Percentiles rank a stretch among this genome's conserved stretches.
Evolutionary conservation across 1,139 yeast genomes (phyloP).

Genomic region (Blastobotrys malaysiensis): DNA sequence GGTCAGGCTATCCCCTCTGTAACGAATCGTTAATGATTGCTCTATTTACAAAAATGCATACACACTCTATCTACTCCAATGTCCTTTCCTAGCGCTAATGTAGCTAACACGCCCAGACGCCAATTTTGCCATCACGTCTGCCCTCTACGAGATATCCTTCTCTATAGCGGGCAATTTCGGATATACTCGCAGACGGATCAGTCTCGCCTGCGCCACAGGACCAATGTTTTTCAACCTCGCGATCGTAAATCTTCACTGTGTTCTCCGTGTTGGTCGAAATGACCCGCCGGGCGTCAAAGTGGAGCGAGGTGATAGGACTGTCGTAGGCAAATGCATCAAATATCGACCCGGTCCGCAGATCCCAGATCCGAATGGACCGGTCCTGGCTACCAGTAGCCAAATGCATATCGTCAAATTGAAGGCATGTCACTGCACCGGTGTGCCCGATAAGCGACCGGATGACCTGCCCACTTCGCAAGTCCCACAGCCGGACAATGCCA

Average conservation of each 20-base stretch:
- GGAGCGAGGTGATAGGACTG: slow-evolving; percentile 46
- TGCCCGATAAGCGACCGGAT: slow-evolving; percentile 64
- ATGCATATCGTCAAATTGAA: slow-evolving; percentile 62
- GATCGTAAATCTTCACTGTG: slow-evolving; percentile 51
- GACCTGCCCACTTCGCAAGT: slow-evolving; percentile 62
- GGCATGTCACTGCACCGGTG: slow-evolving; percentile 61
- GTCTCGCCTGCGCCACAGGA: slow-evolving; percentile 42
- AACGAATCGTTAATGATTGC: neutral
- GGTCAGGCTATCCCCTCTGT: no score
- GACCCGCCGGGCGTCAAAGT: slow-evolving; percentile 51
- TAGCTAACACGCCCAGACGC: slow-evolving; percentile 49
- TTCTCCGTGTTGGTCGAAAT: slow-evolving; percentile 47
- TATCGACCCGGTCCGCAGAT: slow-evolving; percentile 59
- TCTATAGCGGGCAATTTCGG: slow-evolving; percentile 44
- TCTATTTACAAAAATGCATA: neutral
- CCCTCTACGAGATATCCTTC: slow-evolving; percentile 65
- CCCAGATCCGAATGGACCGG: slow-evolving; percentile 66
- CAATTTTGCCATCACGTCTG: slow-evolving; percentile 50
- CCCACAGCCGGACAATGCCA: slow-evolving; percentile 73
- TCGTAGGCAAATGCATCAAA: slow-evolving; percentile 56
- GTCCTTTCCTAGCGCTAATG: neutral
- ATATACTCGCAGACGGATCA: slow-evolving; percentile 30
- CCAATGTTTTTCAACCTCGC: slow-evolving; percentile 49
- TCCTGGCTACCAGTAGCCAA: slow-evolving; percentile 62
- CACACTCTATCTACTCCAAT: neutral